Percentiles rank a stretch among this genome's conserved stretches.
Conservation (phyloP, 768 basidiomycete species). For the Tephrocybe sp. region DNA sequence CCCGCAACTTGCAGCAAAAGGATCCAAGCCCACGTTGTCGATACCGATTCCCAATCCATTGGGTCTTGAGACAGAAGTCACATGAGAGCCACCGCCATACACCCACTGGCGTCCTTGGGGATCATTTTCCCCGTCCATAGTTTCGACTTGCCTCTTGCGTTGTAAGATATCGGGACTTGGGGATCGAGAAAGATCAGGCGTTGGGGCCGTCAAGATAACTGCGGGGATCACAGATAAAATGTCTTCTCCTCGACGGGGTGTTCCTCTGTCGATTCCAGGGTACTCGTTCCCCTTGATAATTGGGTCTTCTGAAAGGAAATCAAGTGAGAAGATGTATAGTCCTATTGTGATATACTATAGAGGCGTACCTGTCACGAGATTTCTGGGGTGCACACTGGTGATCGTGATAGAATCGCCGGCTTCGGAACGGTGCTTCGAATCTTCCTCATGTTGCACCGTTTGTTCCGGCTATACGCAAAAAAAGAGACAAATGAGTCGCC, state of each 20-base stretch:
- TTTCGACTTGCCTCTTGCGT: no score
- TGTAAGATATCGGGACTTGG: neutral
- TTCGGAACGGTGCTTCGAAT: neutral
- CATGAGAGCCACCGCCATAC: neutral
- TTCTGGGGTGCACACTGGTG: neutral
- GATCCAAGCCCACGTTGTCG: conserved; percentile 1
- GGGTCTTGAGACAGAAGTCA: neutral
- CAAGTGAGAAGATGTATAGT: neutral
- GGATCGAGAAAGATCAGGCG: conserved; percentile 11
- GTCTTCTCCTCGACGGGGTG: neutral
- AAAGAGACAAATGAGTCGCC: neutral
- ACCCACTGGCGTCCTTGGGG: no score
- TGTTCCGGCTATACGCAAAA: conserved; percentile 4
- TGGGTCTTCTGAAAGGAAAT: neutral
- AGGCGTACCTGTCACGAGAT: conserved; percentile 1
- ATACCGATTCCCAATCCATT: conserved; percentile 5
- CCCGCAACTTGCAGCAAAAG: neutral
- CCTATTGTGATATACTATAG: neutral
- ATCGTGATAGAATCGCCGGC: neutral
- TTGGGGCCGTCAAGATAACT: conserved; percentile 14
- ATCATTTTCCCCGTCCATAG: no score
- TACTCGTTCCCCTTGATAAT: neutral
- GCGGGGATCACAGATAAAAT: conserved; percentile 4
- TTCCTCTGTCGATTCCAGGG: neutral
- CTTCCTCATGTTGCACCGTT: neutral